Evolutionary conservation across 352 stramenopile species (phyloP), one percentile per base, ranked within the genome.

Genomic region (Pythium dissimile): DNA sequence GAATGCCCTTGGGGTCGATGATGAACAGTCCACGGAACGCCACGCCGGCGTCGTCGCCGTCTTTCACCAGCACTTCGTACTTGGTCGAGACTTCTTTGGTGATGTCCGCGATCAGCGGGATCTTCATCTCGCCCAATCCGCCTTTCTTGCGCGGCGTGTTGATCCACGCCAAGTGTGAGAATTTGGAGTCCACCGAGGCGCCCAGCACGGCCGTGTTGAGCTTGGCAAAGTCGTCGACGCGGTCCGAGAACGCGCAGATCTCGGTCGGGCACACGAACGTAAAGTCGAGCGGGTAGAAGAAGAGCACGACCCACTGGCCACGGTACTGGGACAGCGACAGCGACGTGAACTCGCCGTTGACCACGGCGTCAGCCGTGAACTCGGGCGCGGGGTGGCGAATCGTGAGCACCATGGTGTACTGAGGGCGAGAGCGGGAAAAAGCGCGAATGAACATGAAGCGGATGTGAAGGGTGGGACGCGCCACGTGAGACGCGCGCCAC

Each of bases 231-330:
- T 94, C 82, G 8, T 83, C 75, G 20, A 74, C 63, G 54, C 75
- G 70, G 66, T 97, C 89, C 59, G 69, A 87, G 64, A 96, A 97
- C 28, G 85, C 83, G 59, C 81, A 89, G 71, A 97, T 97, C 72
- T 97, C 89, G 30, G 89, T 97, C 38, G 86, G 87, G 64, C 85
- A 95, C 57, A 97, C 89, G 55, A 97, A 97, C 27, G 88, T 97
- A 66, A 95, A 96, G 72, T 96, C 88, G 56, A 94, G 71, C 46
- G 89, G 88, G 72, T 95, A 97, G 68, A 96, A 97, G 83, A 97
- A 95, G 18, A 97, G 80, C 51, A 96, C 87, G 28, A 96, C 75
- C 59, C 91, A 97, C 64, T 97, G 86, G 55, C 88, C 88, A 44
- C 80, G 81, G 77, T 94, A 97, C 60, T 97, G 83, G 15, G 69